A percentile compares a stretch with the other conserved stretches of the same genome.
Conservation (phyloP, 768 basidiomycete species). For the Naganishia onofrii region DNA sequence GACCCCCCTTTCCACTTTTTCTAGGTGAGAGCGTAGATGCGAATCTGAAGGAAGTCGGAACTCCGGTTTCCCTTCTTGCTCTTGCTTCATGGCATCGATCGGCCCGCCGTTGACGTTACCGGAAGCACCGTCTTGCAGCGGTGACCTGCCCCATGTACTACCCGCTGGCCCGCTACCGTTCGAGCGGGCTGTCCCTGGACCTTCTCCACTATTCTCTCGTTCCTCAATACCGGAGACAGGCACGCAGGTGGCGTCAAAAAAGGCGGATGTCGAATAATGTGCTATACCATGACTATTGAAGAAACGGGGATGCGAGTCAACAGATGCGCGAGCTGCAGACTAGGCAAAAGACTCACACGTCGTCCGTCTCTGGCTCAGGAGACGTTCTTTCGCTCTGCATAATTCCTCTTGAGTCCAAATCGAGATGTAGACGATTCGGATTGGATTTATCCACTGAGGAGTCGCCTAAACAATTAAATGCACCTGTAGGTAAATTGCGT, state of each 20-base stretch:
- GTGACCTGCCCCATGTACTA: slow-evolving; percentile 5
- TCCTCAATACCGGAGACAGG: neutral
- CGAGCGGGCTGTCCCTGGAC: neutral
- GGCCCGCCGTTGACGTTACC: neutral
- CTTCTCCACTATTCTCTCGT: neutral
- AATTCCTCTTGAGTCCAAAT: neutral
- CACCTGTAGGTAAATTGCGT: too few species aligned
- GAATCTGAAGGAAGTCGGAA: slow-evolving; percentile 16
- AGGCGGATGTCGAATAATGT: slow-evolving; percentile 20
- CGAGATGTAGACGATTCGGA: neutral
- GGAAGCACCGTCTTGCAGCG: neutral
- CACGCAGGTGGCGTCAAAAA: slow-evolving; percentile 17
- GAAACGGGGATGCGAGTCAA: neutral
- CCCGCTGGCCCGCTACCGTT: neutral
- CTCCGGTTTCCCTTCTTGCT: neutral
- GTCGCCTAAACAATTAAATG: neutral
- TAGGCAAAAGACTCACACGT: slow-evolving; percentile 7
- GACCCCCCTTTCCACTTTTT: neutral
- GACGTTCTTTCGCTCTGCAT: slow-evolving; percentile 11
- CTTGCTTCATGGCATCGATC: neutral
- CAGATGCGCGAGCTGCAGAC: too few species aligned
- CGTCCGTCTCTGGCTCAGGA: neutral
- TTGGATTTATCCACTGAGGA: neutral
- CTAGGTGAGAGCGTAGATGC: slow-evolving; percentile 10
- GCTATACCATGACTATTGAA: slow-evolving; percentile 17